Base-by-base conservation (phyloP, 2,329 filamentous ascomycete genomes). In the Cladosporium velox region DNA sequence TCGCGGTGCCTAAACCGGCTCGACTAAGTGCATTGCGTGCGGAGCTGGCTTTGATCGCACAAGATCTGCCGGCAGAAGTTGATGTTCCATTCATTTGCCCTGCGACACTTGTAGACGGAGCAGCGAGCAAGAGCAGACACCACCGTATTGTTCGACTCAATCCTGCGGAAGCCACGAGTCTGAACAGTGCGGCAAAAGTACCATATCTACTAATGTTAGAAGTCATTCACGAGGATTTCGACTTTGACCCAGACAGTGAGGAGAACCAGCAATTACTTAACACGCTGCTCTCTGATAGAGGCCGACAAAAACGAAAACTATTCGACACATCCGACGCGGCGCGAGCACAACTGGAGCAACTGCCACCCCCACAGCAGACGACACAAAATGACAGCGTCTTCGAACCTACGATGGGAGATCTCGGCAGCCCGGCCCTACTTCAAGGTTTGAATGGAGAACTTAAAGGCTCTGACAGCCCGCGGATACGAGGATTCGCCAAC, bases 161-260 rank as follows among this genome's bases (percentile, higher is more conserved):
- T 73, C 92, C 91, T 7, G 90, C 91, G 1, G 91, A 95, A 77
- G 89, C 91, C 6, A 94, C 91, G 0, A 92, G 93, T 64, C 80
- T 95, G 61, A 95, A 95, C 77, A 95, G 91, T 75, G 91, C 91
- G 4, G 91, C 95, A 76, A 91, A 93, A 75, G 91, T 95, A 54
- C 91, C 91, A 0, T 95, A 93, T 77, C 79, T 95, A 59, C 83
- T 95, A 32, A 93, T 95, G 91, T 87, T 94, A 2, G 91, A 95
- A 75, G 88, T 95, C 26, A 79, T 95, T 58, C 83, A 89, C 28
- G 91, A 94, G 70, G 91, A 95, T 73, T 94, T 95, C 74, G 89
- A 89, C 38, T 95, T 95, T 72, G 89, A 94, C 71, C 90, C 91
- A 0, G 87, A 90, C 35, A 89, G 88, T 0, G 82, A 85, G 32